Evolutionary conservation across 2,329 filamentous ascomycete species (phyloP), one percentile per base, ranked within the genome.

Genomic region (Aspergillus eucalypticola): DNA sequence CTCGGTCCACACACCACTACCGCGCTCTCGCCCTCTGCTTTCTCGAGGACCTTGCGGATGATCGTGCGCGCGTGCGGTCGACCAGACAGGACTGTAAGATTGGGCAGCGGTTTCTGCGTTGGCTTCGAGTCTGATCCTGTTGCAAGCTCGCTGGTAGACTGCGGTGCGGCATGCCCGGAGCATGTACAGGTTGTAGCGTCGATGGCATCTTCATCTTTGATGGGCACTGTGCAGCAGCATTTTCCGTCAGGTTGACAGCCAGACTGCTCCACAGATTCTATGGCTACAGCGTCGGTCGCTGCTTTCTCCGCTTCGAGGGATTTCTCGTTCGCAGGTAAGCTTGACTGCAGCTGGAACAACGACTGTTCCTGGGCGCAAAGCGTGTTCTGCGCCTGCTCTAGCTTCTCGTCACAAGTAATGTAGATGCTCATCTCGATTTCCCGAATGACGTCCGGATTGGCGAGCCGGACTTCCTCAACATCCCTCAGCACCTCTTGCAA

Each of bases 1-100:
- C 74, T 70, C 0, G 85, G 85, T 13, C 87, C 87, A 67, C 87
- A 89, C 0, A 85, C 86, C 2, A 88, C 82, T 0, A 89, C 83
- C 0, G 83, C 86, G 32, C 81, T 86, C 72, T 90, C 87, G 2
- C 87, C 87, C 11, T 80, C 71, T 0, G 86, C 86, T 50, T 81
- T 76, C 70, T 89, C 86, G 0, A 89, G 76, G 1, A 81, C 77
- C 50, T 80, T 80, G 27, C 82, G 77, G 23, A 88, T 83, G 56
- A 88, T 78, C 15, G 75, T 77, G 17, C 75, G 75, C 3, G 82
- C 73, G 21, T 80, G 73, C 0, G 86, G 86, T 4, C 86, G 80
- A 8, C 85, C 84, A 2, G 80, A 75, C 46, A 82, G 63, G 5
- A 84, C 54, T 15, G 58, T 64, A 2, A 66, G 58, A 29, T 63